Evolutionary conservation across 768 basidiomycete genomes (phyloP).

Genomic region (Boletus subparvulus): DNA sequence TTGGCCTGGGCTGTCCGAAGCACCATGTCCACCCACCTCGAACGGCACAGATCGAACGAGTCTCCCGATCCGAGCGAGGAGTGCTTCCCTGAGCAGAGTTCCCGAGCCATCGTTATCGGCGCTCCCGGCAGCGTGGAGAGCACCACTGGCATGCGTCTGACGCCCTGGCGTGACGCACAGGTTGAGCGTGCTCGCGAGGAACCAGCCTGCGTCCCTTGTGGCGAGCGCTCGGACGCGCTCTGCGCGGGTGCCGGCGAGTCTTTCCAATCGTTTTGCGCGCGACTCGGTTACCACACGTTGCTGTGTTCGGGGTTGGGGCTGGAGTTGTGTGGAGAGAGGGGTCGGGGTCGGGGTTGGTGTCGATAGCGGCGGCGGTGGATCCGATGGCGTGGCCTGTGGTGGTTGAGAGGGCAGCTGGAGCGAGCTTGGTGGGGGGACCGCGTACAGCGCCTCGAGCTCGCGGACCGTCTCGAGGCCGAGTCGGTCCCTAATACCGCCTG

Average conservation of each 20-base stretch:
- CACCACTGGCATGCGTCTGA: too few relatives aligned
- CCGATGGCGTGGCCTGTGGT: not conserved
- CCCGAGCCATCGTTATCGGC: not conserved
- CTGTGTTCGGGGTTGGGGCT: not conserved
- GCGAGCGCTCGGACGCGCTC: slow-evolving; percentile 26
- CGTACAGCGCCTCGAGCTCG: slow-evolving; percentile 25
- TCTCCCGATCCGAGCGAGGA: slow-evolving; percentile 26
- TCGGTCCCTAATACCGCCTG: slow-evolving; percentile 15
- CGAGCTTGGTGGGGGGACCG: not conserved
- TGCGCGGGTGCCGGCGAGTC: slow-evolving; percentile 10
- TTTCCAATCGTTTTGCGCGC: slow-evolving; percentile 7
- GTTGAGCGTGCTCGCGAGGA: slow-evolving; percentile 27
- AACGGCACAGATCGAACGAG: slow-evolving; percentile 15
- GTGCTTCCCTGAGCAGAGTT: slow-evolving; percentile 10
- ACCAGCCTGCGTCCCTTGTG: slow-evolving; percentile 28
- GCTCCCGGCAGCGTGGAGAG: not conserved
- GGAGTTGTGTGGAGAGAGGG: not conserved
- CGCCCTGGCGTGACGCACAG: slow-evolving; percentile 14
- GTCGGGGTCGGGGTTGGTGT: not conserved
- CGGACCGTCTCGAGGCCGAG: slow-evolving; percentile 31
- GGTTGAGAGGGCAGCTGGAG: not conserved
- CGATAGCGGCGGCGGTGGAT: not conserved
- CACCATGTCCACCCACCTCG: not conserved
- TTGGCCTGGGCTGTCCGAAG: not conserved
- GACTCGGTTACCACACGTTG: not conserved